These are phyloP conservation scores for Aureobasidium sp. DNA, from an alignment of 2,329 filamentous ascomycete genomes.

Conservation along the genomic window DNA sequence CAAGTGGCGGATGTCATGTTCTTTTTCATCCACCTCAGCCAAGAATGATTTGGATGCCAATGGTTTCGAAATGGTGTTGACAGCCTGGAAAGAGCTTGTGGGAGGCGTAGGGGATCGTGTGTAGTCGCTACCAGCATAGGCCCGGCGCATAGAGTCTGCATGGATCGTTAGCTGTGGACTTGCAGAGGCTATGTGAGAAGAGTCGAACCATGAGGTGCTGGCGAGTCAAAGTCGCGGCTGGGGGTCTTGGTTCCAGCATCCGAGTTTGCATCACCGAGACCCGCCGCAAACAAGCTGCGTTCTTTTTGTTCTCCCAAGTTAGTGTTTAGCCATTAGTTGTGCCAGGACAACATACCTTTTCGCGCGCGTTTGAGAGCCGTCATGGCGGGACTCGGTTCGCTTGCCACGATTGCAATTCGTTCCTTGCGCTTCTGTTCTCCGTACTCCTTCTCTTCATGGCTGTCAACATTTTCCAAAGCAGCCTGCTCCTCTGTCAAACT, in stretches of 20 bases:
- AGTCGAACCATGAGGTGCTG: constrained; percentile 21
- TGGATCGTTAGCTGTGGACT: neutral
- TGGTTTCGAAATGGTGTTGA: constrained; percentile 30
- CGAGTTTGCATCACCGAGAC: constrained; percentile 7
- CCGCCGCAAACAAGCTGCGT: constrained; percentile 10
- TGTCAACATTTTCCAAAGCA: constrained; percentile 65
- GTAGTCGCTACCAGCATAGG: constrained; percentile 36
- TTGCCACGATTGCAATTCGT: constrained; percentile 62
- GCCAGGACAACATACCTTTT: constrained; percentile 28
- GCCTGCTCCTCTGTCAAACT: constrained; percentile 59
- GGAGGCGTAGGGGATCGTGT: constrained; percentile 37
- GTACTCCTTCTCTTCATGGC: constrained; percentile 59
- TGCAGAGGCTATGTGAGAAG: neutral
- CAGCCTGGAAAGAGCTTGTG: constrained; percentile 29
- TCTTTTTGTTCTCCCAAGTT: constrained; percentile 14
- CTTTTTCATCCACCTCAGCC: constrained; percentile 35
- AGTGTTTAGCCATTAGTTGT: neutral
- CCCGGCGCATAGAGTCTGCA: constrained; percentile 9
- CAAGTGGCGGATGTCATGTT: neutral
- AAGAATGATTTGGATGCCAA: constrained; percentile 43
- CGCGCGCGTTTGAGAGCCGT: constrained; percentile 43
- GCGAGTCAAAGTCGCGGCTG: constrained; percentile 32
- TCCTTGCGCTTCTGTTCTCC: constrained; percentile 66
- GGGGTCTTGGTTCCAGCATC: constrained; percentile 24
- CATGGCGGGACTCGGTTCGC: constrained; percentile 61